A percentile compares a stretch with the other conserved stretches of the same genome.
Conservation (phyloP, 2,329 filamentous ascomycete species). For the Herpotrichia juniperi region DNA sequence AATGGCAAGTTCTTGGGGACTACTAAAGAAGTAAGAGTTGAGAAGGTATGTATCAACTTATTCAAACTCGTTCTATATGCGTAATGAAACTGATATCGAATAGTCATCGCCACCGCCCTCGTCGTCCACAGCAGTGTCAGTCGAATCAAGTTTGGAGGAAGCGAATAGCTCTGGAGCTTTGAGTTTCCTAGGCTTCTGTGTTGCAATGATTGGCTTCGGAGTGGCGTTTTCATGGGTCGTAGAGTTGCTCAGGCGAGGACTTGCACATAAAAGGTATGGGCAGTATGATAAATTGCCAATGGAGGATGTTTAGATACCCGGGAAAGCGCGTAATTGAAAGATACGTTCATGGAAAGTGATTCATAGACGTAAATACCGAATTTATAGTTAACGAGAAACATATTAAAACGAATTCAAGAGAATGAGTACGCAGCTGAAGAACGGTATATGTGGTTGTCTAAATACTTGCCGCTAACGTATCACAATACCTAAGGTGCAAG, state of each 20-base stretch:
- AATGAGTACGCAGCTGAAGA: no score
- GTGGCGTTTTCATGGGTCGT: neutral
- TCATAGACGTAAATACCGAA: no score
- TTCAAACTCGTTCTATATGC: neutral
- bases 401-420: no score
- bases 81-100: neutral
- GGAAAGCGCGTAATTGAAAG: neutral
- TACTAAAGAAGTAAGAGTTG: neutral
- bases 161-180: neutral
- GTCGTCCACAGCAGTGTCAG: neutral
- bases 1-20: slow-evolving; percentile 3
- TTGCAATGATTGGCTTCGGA: neutral
- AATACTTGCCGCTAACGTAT: no score
- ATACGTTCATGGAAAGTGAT: no score
- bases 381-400: no score
- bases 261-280: neutral
- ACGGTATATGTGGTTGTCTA: no score
- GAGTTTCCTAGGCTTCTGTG: neutral
- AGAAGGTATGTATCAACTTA: neutral
- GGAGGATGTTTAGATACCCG: neutral
- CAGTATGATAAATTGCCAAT: neutral
- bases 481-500: no score
- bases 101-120: neutral
- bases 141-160: neutral
- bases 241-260: neutral